A percentile compares a stretch with the other conserved stretches of the same genome.
phyloP scores from a whole-genome alignment of 1,284 basidiomycete species.

The Bjerkandera adusta region DNA sequence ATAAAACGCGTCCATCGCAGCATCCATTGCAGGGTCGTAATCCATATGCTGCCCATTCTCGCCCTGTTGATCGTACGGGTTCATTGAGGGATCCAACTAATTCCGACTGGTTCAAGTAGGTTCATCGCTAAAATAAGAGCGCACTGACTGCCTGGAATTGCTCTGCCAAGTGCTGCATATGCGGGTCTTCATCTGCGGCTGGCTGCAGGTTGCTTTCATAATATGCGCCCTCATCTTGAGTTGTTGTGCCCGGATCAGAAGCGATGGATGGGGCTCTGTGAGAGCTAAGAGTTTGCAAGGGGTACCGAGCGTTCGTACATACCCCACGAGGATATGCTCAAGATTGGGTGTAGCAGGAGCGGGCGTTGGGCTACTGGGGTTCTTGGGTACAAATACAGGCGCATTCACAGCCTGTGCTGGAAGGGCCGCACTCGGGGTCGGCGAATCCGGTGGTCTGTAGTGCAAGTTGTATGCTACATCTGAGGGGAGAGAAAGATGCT shows the following conservation, averaged over 20 bases:
- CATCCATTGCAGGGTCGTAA: slow-evolving; percentile 24
- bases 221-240: no score
- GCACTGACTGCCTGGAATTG: slow-evolving; percentile 13
- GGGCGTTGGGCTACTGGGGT: slow-evolving; percentile 28
- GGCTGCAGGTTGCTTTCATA: slow-evolving; percentile 38
- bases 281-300: no score
- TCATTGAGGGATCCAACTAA: slow-evolving; percentile 18
- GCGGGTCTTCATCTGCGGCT: slow-evolving; percentile 38
- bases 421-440: slow-evolving; percentile 35
- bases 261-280: no score
- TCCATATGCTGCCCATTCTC: slow-evolving; percentile 17
- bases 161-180: slow-evolving; percentile 7
- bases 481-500: no score
- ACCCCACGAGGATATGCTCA: slow-evolving; percentile 18
- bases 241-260: no score
- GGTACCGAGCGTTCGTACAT: slow-evolving; percentile 10
- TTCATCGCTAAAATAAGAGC: neutral
- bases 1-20: slow-evolving; percentile 47
- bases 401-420: slow-evolving; percentile 63
- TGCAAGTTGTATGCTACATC: no score
- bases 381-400: slow-evolving; percentile 84
- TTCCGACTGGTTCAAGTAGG: neutral
- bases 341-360: slow-evolving; percentile 16
- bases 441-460: slow-evolving; percentile 45
- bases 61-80: slow-evolving; percentile 24